Evolutionary conservation across 805 yeast species (phyloP), one percentile per base, ranked within the genome.

Genomic region (Wickerhamiella spandovensis): DNA sequence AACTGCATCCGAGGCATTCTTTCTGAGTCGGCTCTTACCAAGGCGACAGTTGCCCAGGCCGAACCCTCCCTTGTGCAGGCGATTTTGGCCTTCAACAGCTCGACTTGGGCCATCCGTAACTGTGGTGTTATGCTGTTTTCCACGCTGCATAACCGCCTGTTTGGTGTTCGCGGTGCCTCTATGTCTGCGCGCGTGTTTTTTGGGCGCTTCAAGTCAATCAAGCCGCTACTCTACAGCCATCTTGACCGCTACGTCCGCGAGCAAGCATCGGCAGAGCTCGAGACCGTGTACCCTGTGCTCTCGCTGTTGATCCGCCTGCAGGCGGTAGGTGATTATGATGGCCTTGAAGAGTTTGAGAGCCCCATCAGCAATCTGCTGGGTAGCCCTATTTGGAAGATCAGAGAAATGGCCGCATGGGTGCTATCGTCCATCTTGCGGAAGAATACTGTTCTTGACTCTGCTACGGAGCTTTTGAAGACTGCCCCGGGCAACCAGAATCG

Each of bases 41-140:
- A 68, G 1, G 64, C 68, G 1, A 74, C 84, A 10, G 63, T 75
- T 0, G 64, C 66, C 3, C 80, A 70, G 60, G 70, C 81, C 8
- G 80, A 80, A 51, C 64, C 67, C 10, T 82, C 84, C 0, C 66
- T 90, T 24, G 71, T 72, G 23, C 63, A 85, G 20, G 72, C 94
- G 0, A 70, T 92, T 43, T 58, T 66, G 1, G 73, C 79, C 35
- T 86, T 90, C 64, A 72, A 76, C 1, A 77, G 84, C 1, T 68
- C 73, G 1, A 70, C 79, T 22, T 90, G 97, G 97, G 79, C 95
- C 0, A 74, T 90, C 24, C 73, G 95, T 61, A 90, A 90, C 62
- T 86, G 97, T 64, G 87, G 95, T 0, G 83, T 89, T 18, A 92
- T 90, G 97, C 71, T 90, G 41, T 90, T 88, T 63, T 81, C 95